Conservation (phyloP, 2,329 filamentous ascomycete species). For the Arthrobotrys conoides region DNA sequence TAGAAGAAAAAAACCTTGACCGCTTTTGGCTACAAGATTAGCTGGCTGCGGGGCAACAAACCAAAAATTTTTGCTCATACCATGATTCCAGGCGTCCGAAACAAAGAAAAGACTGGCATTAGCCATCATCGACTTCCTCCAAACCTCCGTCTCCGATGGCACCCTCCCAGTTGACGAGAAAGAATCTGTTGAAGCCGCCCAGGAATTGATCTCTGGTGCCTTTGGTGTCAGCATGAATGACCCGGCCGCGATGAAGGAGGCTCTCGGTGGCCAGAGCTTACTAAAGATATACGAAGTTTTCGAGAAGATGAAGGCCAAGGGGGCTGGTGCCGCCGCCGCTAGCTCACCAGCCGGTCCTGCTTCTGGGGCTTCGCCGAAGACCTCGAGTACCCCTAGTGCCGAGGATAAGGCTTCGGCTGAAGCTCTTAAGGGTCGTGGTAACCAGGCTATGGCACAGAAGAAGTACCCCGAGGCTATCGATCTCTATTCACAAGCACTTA, state of each 20-base stretch:
- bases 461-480: slow-evolving; percentile 87
- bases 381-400: slow-evolving; percentile 65
- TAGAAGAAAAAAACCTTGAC: slow-evolving; percentile 52
- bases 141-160: slow-evolving; percentile 85
- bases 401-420: slow-evolving; percentile 85
- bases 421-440: slow-evolving; percentile 88
- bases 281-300: slow-evolving; percentile 94
- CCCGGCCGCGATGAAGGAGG: slow-evolving; percentile 78
- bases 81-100: slow-evolving; percentile 65
- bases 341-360: slow-evolving; percentile 68
- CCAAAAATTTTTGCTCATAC: slow-evolving; percentile 2
- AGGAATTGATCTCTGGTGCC: slow-evolving; percentile 92
- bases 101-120: slow-evolving; percentile 92
- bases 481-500: slow-evolving; percentile 88
- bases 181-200: slow-evolving; percentile 93
- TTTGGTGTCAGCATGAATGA: slow-evolving; percentile 94
- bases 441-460: slow-evolving; percentile 94
- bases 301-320: slow-evolving; percentile 87
- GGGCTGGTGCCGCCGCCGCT: slow-evolving; percentile 67
- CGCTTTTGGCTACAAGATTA: slow-evolving; percentile 35
- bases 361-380: slow-evolving; percentile 65
- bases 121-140: slow-evolving; percentile 95
- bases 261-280: slow-evolving; percentile 88
- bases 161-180: slow-evolving; percentile 88
- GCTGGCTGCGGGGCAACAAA: slow-evolving; percentile 46